Conservation (phyloP, 352 stramenopile genomes). For the Phytophthora idaei region DNA sequence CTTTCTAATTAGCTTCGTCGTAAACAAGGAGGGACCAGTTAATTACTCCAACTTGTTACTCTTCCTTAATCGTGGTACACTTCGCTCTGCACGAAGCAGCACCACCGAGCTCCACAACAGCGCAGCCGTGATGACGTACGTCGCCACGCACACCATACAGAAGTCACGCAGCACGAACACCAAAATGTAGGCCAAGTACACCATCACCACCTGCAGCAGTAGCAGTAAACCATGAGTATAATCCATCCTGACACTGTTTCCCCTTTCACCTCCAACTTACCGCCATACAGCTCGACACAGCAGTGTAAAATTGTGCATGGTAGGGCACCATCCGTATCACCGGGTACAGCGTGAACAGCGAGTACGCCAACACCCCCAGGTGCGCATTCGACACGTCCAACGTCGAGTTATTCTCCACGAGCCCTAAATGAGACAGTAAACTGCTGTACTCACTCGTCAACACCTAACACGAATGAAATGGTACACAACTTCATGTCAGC, state of each 20-base stretch:
- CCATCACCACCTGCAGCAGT: slow-evolving; percentile 40
- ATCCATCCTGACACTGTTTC: neutral
- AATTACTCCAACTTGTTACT: slow-evolving; percentile 16
- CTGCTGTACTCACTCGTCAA: slow-evolving; percentile 64
- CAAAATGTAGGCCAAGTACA: slow-evolving; percentile 65
- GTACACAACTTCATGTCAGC: neutral
- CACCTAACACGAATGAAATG: slow-evolving; percentile 33
- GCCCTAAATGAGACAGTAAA: slow-evolving; percentile 45
- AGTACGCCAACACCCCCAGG: slow-evolving; percentile 51
- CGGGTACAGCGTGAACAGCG: slow-evolving; percentile 57
- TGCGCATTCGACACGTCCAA: slow-evolving; percentile 58
- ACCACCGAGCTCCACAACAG: slow-evolving; percentile 55
- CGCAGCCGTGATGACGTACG: slow-evolving; percentile 54
- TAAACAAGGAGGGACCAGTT: neutral
- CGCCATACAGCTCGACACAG: slow-evolving; percentile 39
- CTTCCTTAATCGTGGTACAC: neutral
- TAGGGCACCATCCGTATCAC: slow-evolving; percentile 40
- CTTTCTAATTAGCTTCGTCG: no score
- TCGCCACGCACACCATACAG: slow-evolving; percentile 59
- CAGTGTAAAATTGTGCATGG: slow-evolving; percentile 54
- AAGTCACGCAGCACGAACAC: slow-evolving; percentile 60
- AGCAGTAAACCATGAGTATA: slow-evolving; percentile 4
- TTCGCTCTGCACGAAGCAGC: slow-evolving; percentile 28
- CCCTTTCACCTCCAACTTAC: slow-evolving; percentile 21
- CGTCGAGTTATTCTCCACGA: slow-evolving; percentile 47